These are phyloP conservation scores for Posidonia oceanica DNA, from an alignment of 116 monocot genomes.

Conservation along the genomic window DNA sequence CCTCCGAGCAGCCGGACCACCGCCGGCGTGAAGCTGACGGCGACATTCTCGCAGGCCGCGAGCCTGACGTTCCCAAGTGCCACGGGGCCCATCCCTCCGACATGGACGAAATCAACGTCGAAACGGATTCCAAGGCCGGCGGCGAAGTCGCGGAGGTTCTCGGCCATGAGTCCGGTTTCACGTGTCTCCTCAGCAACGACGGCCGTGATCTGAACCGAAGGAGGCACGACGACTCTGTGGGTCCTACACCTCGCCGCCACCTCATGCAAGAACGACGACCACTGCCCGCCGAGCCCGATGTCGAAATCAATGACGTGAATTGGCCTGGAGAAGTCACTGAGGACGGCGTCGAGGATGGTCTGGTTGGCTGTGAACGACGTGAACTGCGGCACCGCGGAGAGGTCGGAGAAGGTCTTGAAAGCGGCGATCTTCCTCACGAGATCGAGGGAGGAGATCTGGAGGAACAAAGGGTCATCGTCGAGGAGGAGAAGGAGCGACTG, in stretches of 20 bases:
- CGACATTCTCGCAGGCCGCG: slow-evolving; percentile 40
- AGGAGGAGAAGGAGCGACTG: slow-evolving; percentile 17
- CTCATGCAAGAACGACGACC: slow-evolving; percentile 68
- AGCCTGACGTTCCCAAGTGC: slow-evolving; percentile 34
- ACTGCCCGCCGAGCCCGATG: slow-evolving; percentile 61
- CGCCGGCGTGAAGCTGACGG: slow-evolving; percentile 48
- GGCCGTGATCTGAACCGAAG: slow-evolving; percentile 58
- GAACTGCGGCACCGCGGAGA: slow-evolving; percentile 72
- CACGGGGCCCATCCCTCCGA: slow-evolving; percentile 21
- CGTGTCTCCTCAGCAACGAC: slow-evolving; percentile 47
- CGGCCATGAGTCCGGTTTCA: slow-evolving; percentile 54
- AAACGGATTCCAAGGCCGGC: slow-evolving; percentile 44
- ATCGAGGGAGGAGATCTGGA: slow-evolving; percentile 19
- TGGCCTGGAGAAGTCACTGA: slow-evolving; percentile 8
- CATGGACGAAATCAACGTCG: slow-evolving; percentile 35
- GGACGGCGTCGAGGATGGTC: slow-evolving; percentile 53
- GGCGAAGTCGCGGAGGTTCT: slow-evolving; percentile 83
- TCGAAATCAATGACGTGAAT: slow-evolving; percentile 71
- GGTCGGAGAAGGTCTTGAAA: slow-evolving; percentile 61
- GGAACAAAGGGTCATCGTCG: slow-evolving; percentile 1
- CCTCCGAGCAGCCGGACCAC: slow-evolving; percentile 35
- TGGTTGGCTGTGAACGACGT: slow-evolving; percentile 83
- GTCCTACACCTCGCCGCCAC: slow-evolving; percentile 36
- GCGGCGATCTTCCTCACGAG: slow-evolving; percentile 55
- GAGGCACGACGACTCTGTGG: slow-evolving; percentile 17